These are phyloP conservation scores for Cyclotella kingstonii DNA, from an alignment of 108 stramenopile genomes.

Conservation along the genomic window DNA sequence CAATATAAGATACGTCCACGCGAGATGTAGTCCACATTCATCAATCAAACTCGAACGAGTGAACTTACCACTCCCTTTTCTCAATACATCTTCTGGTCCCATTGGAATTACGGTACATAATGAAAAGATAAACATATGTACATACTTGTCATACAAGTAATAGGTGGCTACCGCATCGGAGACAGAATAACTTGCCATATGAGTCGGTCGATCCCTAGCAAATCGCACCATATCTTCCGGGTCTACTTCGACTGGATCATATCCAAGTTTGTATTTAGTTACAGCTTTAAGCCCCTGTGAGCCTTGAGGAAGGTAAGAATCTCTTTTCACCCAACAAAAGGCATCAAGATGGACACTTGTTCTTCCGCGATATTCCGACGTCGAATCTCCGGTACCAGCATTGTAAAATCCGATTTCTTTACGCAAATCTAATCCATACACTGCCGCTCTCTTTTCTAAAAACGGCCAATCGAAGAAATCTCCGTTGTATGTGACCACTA, in stretches of 20 bases:
- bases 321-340: conserved; percentile 98
- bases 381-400: conserved; percentile 19
- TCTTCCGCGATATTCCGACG: conserved; percentile 74
- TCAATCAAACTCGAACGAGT: too few species aligned
- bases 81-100: conserved; percentile 96
- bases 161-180: conserved; percentile 99
- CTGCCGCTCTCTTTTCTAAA: conserved; percentile 79
- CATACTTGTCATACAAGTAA: conserved; percentile 97
- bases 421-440: conserved; percentile 87
- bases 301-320: conserved; percentile 98
- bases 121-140: conserved; percentile 98
- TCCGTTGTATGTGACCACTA: conserved; percentile 99
- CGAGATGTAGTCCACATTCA: too few species aligned
- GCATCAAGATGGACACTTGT: conserved; percentile 94
- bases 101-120: conserved; percentile 99
- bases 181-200: conserved; percentile 99
- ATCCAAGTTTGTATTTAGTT: conserved; percentile 97
- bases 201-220: conserved; percentile 87
- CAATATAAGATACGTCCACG: neutral
- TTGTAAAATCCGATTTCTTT: conserved; percentile 82
- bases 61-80: conserved; percentile 82
- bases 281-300: conserved; percentile 98
- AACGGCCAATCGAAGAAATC: conserved; percentile 99
- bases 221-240: conserved; percentile 98
- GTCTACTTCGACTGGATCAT: conserved; percentile 99